Base-by-base conservation (phyloP, 108 stramenopile species). In the Parmales sp. region DNA sequence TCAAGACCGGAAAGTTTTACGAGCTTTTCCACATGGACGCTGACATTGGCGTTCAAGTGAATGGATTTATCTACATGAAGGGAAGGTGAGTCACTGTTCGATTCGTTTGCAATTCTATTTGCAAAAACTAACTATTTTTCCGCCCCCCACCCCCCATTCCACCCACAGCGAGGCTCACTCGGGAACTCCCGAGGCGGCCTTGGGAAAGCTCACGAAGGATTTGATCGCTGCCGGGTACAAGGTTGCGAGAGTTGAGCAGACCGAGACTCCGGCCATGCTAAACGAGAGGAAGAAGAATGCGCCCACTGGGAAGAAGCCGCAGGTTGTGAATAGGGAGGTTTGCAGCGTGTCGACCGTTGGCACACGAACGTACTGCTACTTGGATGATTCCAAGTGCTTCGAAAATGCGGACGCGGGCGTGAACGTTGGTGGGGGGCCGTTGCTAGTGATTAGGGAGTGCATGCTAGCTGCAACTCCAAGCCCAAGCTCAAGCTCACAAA, bases 1-100 rank as follows among this genome's bases (percentile, higher is more conserved):
- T 98, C 87, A 99, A 99, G 79, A 95, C 96, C 25, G 99, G 99
- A 29, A 96, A 96, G 78, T 97, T 91, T 74, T 93, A 93, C 80
- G 92, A 93, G 79, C 69, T 93, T 73, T 86, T 83, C 64, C 92
- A 95, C 72, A 86, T 86, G 73, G 99, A 99, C 71, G 95, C 99
- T 23, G 99, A 99, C 71, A 78, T 97, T 5, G 97, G 89, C 36
- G 93, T 94, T 39, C 54, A 78, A 44, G 83, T 90, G n/a, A 67
- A 90, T 44, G 88, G 83, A 31, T 81, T 94, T 51, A 76, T 76
- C 36, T 98, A 99, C 81, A 99, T 99, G 99, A 98, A 97, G 88
- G 90, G 90, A 7, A 66, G 77, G 19, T n/a, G n/a, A n/a, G n/a
- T n/a, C n/a, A n/a, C n/a, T 18, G 44, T 45, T 45, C 18, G 18